Evolutionary conservation across 768 basidiomycete genomes (phyloP).

Genomic region (Trametes villosa): DNA sequence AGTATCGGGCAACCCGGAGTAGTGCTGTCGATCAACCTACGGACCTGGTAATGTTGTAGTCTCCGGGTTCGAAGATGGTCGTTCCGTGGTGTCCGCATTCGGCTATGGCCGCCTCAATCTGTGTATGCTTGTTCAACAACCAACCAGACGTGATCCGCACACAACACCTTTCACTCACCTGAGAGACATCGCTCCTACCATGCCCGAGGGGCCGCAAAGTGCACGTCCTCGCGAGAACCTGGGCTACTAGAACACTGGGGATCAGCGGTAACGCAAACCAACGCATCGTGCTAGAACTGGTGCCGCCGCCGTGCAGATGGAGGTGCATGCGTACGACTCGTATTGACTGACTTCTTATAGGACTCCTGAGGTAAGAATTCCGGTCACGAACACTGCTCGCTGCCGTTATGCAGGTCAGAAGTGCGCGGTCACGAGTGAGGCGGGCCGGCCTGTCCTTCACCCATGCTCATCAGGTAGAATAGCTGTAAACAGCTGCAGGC

Average conservation of each 20-base stretch:
- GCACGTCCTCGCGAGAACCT: constrained; percentile 20
- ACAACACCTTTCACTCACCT: constrained; percentile 17
- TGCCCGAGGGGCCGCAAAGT: constrained; percentile 28
- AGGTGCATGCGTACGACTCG: background rate
- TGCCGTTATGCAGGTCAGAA: constrained; percentile 6
- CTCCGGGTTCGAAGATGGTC: constrained; percentile 48
- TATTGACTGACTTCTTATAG: constrained; percentile 6
- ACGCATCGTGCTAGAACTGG: background rate
- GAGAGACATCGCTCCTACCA: constrained; percentile 31
- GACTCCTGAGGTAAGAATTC: background rate
- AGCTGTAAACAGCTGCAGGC: no score
- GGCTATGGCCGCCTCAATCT: constrained; percentile 55
- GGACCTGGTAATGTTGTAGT: constrained; percentile 57
- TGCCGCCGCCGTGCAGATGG: background rate
- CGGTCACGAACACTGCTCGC: constrained; percentile 4
- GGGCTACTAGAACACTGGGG: background rate
- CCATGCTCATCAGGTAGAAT: no score
- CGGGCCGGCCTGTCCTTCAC: constrained; percentile 10
- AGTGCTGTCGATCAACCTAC: background rate
- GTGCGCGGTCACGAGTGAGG: constrained; percentile 1
- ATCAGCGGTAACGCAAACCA: background rate
- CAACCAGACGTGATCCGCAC: background rate
- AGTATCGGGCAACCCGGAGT: background rate
- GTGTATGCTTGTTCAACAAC: background rate
- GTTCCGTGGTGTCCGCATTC: constrained; percentile 52